Base-by-base conservation (phyloP, 345 rosid species). In the Heritiera fomes region DNA sequence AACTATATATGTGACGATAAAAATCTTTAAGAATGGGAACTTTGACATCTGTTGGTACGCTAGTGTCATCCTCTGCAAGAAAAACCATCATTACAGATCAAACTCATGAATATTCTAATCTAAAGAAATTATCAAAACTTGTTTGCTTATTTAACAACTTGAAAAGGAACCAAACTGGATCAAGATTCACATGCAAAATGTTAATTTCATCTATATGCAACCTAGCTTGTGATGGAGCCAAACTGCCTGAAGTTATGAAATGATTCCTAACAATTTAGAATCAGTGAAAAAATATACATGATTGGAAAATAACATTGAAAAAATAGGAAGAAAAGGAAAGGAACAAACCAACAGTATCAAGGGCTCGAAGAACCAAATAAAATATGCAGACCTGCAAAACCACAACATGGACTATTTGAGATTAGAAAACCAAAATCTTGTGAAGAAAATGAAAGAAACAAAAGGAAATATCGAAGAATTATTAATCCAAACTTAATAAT, bases 331-430 rank as follows among this genome's bases (percentile, higher is more conserved):
- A 13, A 23, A 18, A 56, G 23, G 73, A 60, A 58, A 59, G 41
- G 79, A 66, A 89, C 97, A 69, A 81, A 95, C 98, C 99, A 75
- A 93, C 97, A 32, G 99, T 95, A 71, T 95, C 99, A 52, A 95
- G 98, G 74, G 98, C 99, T 76, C 97, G 93, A 69, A 93, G 97
- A 84, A 95, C 98, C 91, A 95, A 82, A 85, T 93, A 93, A 83
- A 95, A 93, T 68, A 95, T 87, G 87, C 96, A 92, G 61, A 95
- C 94, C 99, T 95, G 89, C 80, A 88, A 63, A 81, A 78, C 28
- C 71, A 75, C 12, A 72, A 67, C 49, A 50, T 46, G 59, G 32
- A 10, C 12, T 49, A 10, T 1, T 28, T 71, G 4, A 17, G 13
- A 15, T 28, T 1, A 38, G 23, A 69, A 75, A 47, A 73, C 14